Conservation (phyloP, 2,329 filamentous ascomycete species). For the Colletotrichum camelliae region DNA sequence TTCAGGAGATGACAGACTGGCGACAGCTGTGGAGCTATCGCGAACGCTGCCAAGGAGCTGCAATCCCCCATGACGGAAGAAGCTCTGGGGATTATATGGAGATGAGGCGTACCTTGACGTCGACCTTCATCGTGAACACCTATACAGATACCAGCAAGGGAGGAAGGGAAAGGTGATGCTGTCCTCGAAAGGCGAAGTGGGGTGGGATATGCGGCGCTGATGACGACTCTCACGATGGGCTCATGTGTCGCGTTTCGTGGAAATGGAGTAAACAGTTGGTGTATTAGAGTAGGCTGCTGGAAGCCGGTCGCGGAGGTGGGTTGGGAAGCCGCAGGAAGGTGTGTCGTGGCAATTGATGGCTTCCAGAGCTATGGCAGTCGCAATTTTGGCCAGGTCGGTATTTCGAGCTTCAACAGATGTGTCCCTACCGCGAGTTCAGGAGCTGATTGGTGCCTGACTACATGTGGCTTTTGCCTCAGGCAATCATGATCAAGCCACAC, state of each 20-base stretch:
- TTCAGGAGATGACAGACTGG: conserved; percentile 4
- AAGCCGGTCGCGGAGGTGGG: conserved; percentile 15
- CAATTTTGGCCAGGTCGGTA: conserved; percentile 22
- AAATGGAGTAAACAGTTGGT: background rate
- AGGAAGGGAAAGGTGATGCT: conserved; percentile 11
- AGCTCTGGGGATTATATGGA: background rate
- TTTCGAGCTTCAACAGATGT: conserved; percentile 26
- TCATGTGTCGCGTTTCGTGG: conserved; percentile 5
- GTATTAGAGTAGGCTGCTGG: conserved; percentile 6
- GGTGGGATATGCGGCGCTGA: conserved; percentile 12
- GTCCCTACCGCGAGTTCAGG: conserved; percentile 22
- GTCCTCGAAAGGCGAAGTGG: conserved; percentile 19
- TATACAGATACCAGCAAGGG: conserved; percentile 13
- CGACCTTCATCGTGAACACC: conserved; percentile 22
- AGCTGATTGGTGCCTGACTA: conserved; percentile 21
- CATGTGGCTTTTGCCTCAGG: conserved; percentile 18
- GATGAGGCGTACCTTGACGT: conserved; percentile 19
- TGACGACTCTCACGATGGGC: background rate
- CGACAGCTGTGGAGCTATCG: background rate
- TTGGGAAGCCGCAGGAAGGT: background rate
- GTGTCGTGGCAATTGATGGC: conserved; percentile 21
- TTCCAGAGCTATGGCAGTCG: conserved; percentile 24
- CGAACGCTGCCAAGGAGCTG: background rate
- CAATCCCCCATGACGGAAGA: background rate
- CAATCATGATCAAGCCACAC: background rate